These are phyloP conservation scores for Trichoderma breve DNA, from an alignment of 2,329 filamentous ascomycete species.

Conservation along the genomic window DNA sequence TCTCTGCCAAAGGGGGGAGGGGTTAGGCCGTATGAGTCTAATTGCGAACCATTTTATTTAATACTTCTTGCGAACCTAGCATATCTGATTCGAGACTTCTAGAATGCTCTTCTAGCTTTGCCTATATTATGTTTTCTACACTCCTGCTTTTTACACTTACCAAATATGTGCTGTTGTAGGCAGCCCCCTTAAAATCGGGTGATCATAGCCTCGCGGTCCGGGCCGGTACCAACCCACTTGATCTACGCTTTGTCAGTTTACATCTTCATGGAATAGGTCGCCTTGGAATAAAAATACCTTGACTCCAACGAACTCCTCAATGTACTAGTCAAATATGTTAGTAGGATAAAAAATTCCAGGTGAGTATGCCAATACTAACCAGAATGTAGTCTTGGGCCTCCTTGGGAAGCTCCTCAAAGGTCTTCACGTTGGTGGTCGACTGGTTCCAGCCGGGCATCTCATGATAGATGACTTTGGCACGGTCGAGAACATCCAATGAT, in stretches of 20 bases:
- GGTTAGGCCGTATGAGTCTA: not conserved
- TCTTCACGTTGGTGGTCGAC: slow-evolving; percentile 58
- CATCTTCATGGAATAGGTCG: not conserved
- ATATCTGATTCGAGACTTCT: not conserved
- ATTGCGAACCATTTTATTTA: not conserved
- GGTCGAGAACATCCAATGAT: slow-evolving; percentile 56
- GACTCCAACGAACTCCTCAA: slow-evolving; percentile 6
- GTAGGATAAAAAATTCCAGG: not conserved
- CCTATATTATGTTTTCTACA: not conserved
- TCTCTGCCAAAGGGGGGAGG: too few species aligned
- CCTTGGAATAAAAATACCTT: not conserved
- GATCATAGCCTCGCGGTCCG: slow-evolving; percentile 64
- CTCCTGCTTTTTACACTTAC: not conserved
- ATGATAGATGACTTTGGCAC: slow-evolving; percentile 64
- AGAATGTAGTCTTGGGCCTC: slow-evolving; percentile 10
- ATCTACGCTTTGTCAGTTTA: slow-evolving; percentile 32
- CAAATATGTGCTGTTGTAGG: not conserved
- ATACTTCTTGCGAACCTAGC: not conserved
- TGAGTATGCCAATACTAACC: not conserved
- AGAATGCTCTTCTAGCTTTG: slow-evolving; percentile 1
- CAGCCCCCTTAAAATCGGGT: slow-evolving; percentile 25
- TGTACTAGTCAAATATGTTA: not conserved
- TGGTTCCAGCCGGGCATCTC: slow-evolving; percentile 69
- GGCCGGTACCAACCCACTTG: slow-evolving; percentile 66
- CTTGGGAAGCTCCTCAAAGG: slow-evolving; percentile 22